Conservation (phyloP, 1,284 basidiomycete species). For the Mycena sp. region DNA sequence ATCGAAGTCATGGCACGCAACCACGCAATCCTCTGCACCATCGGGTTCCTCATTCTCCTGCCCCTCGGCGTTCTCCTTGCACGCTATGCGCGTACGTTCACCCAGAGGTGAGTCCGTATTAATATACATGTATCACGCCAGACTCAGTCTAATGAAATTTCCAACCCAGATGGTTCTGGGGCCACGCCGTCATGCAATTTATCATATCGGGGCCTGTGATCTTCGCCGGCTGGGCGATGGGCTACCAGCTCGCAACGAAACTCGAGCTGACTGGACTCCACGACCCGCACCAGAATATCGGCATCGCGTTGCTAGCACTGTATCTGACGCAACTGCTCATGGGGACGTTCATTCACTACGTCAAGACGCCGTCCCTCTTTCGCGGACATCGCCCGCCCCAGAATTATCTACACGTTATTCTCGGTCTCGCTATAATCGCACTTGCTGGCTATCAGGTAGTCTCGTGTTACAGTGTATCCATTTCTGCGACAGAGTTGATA, state of each 20-base stretch:
- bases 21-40: slow-evolving; percentile 61
- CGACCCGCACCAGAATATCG: slow-evolving; percentile 63
- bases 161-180: slow-evolving; percentile 61
- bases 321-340: slow-evolving; percentile 61
- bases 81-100: slow-evolving; percentile 63
- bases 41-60: slow-evolving; percentile 68
- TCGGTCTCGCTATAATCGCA: slow-evolving; percentile 24
- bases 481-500: not conserved
- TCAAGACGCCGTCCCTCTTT: slow-evolving; percentile 53
- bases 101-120: slow-evolving; percentile 43
- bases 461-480: not conserved
- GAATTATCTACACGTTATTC: slow-evolving; percentile 26
- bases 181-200: slow-evolving; percentile 57
- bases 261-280: slow-evolving; percentile 46
- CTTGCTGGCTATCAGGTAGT: slow-evolving; percentile 58
- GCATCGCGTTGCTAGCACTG: slow-evolving; percentile 65
- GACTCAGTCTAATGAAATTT: not conserved
- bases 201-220: slow-evolving; percentile 58
- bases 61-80: slow-evolving; percentile 68
- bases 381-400: slow-evolving; percentile 47
- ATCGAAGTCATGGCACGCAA: slow-evolving; percentile 47
- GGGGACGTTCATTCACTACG: slow-evolving; percentile 61
- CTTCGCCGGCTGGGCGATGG: slow-evolving; percentile 57
- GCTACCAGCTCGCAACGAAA: slow-evolving; percentile 44
- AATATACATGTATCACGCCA: no score